These are phyloP conservation scores for Dactylellina parvicollis DNA, from an alignment of 2,329 filamentous ascomycete genomes.

Conservation along the genomic window DNA sequence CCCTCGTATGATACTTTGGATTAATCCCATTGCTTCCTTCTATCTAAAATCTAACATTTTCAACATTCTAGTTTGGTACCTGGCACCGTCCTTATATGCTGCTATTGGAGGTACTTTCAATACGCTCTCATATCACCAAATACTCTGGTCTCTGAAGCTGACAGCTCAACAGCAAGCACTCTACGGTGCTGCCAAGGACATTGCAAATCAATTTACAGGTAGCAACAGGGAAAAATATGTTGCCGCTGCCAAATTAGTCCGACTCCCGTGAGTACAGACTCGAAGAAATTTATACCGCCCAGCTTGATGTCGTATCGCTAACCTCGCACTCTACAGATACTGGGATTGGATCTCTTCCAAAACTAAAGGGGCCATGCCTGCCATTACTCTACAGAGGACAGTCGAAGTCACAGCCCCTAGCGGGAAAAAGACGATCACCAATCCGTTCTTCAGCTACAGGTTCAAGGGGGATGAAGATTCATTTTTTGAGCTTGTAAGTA, in stretches of 20 bases:
- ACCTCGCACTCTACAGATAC: too few relatives aligned
- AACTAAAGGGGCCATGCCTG: constrained; percentile 45
- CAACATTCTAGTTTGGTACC: constrained; percentile 54
- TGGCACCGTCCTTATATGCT: constrained; percentile 59
- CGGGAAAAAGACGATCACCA: constrained; percentile 13
- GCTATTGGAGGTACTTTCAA: constrained; percentile 57
- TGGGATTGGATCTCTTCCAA: constrained; percentile 56
- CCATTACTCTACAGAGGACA: constrained; percentile 22
- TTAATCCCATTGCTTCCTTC: background rate
- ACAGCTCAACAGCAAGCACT: constrained; percentile 51
- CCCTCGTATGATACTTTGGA: constrained; percentile 28
- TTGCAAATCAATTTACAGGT: constrained; percentile 53
- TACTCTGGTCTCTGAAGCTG: too few relatives aligned
- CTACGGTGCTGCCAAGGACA: constrained; percentile 25
- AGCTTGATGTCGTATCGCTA: too few relatives aligned
- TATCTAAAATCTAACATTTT: background rate
- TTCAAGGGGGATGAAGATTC: background rate
- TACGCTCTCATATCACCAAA: background rate
- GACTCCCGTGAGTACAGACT: constrained; percentile 55
- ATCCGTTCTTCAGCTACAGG: constrained; percentile 13
- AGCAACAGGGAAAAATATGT: constrained; percentile 48
- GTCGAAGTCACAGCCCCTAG: constrained; percentile 47
- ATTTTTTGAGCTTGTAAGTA: background rate
- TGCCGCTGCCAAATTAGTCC: constrained; percentile 54
- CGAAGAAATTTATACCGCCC: too few relatives aligned